Conservation (phyloP, 305 asterid species). For the Rubia peregrina region DNA sequence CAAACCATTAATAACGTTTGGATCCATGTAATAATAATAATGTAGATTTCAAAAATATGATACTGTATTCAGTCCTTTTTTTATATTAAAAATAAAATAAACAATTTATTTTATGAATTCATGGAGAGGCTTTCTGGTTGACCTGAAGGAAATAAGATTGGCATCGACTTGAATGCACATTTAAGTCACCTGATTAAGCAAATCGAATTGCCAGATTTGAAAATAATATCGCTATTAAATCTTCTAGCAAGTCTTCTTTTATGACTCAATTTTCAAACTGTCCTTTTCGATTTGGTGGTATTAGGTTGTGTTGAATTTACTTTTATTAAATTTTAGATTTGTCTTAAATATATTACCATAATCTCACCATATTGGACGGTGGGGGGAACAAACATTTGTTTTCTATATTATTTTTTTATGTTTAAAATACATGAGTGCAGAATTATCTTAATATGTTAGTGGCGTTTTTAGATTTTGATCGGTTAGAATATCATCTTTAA, state of each 20-base stretch:
- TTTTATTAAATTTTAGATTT: too few species aligned
- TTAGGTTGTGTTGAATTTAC: not conserved
- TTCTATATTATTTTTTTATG: too few species aligned
- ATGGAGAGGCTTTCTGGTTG: slow-evolving; percentile 41
- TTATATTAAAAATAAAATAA: not conserved
- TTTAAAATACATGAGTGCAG: too few species aligned
- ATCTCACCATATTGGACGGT: too few species aligned
- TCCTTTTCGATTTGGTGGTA: slow-evolving; percentile 14
- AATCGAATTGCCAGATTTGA: not conserved
- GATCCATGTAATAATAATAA: slow-evolving; percentile 18
- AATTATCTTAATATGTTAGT: too few species aligned
- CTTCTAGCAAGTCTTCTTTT: slow-evolving; percentile 7
- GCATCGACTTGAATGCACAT: slow-evolving; percentile 56
- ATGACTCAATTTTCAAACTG: slow-evolving; percentile 17
- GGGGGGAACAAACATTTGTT: too few species aligned
- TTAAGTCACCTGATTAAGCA: slow-evolving; percentile 34
- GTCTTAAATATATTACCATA: not conserved
- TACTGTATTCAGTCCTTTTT: slow-evolving; percentile 7
- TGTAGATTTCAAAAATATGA: not conserved
- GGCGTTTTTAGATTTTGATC: too few species aligned
- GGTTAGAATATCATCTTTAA: too few species aligned
- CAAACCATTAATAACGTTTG: slow-evolving; percentile 36
- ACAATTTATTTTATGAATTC: slow-evolving; percentile 22
- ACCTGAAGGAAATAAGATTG: slow-evolving; percentile 34
- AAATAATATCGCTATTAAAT: too few species aligned